Conservation (phyloP, 345 rosid genomes). For the Rhodomyrtus tomentosa region DNA sequence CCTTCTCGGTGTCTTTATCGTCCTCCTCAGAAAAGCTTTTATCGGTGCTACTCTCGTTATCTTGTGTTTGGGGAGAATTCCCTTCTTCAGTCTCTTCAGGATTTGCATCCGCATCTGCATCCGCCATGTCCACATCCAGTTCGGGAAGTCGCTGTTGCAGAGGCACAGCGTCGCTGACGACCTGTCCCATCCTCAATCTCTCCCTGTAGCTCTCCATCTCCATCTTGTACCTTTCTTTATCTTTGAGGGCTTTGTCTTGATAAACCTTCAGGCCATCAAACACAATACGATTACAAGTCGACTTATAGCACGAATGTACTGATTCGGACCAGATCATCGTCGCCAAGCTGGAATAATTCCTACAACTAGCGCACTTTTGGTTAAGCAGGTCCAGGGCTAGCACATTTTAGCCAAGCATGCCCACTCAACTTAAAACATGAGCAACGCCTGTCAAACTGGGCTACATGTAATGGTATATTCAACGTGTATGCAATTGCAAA, state of each 20-base stretch:
- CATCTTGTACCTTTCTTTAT: conserved; percentile 75
- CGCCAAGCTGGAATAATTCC: neutral
- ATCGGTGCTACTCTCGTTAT: conserved; percentile 32
- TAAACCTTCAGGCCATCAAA: conserved; percentile 31
- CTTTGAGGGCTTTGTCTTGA: conserved; percentile 74
- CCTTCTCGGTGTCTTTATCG: conserved; percentile 23
- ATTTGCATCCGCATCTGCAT: conserved; percentile 24
- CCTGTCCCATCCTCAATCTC: conserved; percentile 44
- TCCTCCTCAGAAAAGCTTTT: conserved; percentile 33
- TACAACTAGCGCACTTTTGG: neutral
- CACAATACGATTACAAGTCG: neutral
- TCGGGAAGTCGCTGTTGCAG: conserved; percentile 59
- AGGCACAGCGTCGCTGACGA: conserved; percentile 58
- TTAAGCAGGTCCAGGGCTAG: neutral
- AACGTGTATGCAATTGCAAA: neutral
- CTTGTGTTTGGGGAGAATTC: conserved; percentile 34
- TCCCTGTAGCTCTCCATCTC: conserved; percentile 88
- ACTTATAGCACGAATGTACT: neutral
- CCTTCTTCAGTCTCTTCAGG: conserved; percentile 40
- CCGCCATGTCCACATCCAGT: conserved; percentile 30
- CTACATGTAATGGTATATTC: neutral
- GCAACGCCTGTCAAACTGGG: neutral
- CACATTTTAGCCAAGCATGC: neutral
- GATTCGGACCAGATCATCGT: neutral
- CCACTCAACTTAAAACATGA: neutral